phyloP scores from a whole-genome alignment of 169 alveolate genomes.

The Eimeria tenella region DNA sequence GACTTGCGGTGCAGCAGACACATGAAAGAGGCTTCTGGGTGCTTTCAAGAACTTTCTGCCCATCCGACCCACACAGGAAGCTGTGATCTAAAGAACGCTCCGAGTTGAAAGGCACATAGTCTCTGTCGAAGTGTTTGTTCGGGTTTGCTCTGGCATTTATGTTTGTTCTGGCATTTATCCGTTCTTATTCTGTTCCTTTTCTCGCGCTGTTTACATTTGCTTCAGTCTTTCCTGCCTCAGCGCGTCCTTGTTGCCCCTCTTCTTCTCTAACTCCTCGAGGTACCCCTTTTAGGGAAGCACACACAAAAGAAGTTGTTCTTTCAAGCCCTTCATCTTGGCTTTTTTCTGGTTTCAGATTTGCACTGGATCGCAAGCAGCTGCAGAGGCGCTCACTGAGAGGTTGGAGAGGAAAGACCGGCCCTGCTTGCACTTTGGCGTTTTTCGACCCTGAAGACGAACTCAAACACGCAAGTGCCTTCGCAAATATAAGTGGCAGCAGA shows the following conservation, averaged over 20 bases:
- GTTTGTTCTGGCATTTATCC: background rate
- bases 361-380: background rate
- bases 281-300: background rate
- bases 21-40: no score
- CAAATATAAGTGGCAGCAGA: no score
- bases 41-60: no score
- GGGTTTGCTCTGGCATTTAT: background rate
- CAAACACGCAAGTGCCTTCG: no score
- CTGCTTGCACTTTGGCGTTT: background rate
- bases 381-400: background rate
- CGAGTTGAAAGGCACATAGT: no score
- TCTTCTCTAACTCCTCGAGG: conserved; percentile 39
- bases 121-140: background rate
- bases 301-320: background rate
- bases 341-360: background rate
- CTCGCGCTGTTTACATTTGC: background rate
- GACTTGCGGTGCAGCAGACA: no score
- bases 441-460: background rate
- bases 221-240: background rate
- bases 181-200: background rate
- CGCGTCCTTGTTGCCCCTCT: conserved; percentile 31
- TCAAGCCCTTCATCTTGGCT: background rate
- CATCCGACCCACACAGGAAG: no score
- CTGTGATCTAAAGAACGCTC: no score
- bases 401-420: conserved; percentile 32